Evolutionary conservation across 768 basidiomycete species (phyloP).

Genomic region (Leccinum disarticulatum): DNA sequence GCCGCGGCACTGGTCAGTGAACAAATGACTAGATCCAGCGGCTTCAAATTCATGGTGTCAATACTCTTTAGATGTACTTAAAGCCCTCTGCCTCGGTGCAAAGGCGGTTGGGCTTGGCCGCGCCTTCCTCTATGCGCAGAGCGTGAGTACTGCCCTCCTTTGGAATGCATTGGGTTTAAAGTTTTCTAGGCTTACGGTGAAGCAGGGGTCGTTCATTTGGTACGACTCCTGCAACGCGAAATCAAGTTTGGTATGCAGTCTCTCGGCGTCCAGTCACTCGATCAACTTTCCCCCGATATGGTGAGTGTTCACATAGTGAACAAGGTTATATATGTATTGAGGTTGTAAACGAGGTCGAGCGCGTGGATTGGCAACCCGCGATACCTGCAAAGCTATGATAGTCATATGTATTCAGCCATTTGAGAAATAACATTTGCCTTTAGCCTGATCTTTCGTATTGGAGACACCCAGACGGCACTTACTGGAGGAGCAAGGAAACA

Average conservation of each 20-base stretch:
- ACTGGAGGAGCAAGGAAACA: slow-evolving; percentile 26
- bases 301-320: slow-evolving; percentile 38
- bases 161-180: slow-evolving; percentile 4
- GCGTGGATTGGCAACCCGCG: slow-evolving; percentile 64
- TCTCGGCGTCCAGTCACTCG: slow-evolving; percentile 63
- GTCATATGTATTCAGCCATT: neutral
- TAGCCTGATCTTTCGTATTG: no score
- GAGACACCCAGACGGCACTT: neutral
- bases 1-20: slow-evolving; percentile 69
- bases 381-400: slow-evolving; percentile 21
- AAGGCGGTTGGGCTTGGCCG: slow-evolving; percentile 84
- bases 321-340: slow-evolving; percentile 4
- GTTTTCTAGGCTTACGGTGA: slow-evolving; percentile 68
- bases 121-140: slow-evolving; percentile 83
- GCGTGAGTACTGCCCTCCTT: slow-evolving; percentile 43
- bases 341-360: slow-evolving; percentile 46
- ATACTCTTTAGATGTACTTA: slow-evolving; percentile 64
- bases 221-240: slow-evolving; percentile 72
- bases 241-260: slow-evolving; percentile 75
- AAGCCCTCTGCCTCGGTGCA: slow-evolving; percentile 88
- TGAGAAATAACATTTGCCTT: no score
- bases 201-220: slow-evolving; percentile 64
- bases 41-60: neutral
- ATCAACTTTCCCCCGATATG: slow-evolving; percentile 73
- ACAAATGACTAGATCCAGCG: neutral